These are phyloP conservation scores for Tylopilus plumbeoviolaceoides DNA, from an alignment of 768 basidiomycete genomes.

Conservation along the genomic window DNA sequence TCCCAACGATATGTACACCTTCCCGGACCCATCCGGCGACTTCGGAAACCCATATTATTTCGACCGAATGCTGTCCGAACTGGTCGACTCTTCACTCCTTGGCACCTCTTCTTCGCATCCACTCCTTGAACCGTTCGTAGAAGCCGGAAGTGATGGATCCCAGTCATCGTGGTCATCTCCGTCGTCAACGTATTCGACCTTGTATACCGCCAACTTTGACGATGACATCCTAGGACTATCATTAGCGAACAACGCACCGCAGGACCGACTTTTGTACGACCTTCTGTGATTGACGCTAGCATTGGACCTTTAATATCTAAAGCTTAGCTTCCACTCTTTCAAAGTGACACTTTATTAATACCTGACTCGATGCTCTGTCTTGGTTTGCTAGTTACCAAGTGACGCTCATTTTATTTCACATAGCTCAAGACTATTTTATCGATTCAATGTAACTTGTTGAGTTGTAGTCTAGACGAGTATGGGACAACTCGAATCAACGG, in stretches of 20 bases:
- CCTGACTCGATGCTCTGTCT: neutral
- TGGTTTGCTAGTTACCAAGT: neutral
- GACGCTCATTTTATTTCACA: conserved; percentile 3
- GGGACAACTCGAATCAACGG: conserved; percentile 1
- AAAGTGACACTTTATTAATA: neutral
- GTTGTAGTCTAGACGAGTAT: neutral
- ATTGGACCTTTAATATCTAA: neutral
- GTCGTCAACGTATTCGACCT: conserved; percentile 20
- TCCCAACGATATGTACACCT: conserved; percentile 3
- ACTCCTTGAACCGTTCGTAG: conserved; percentile 13
- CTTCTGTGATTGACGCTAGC: conserved; percentile 14
- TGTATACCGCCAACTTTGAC: conserved; percentile 9
- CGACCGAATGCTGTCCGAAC: conserved; percentile 1
- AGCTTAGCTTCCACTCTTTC: conserved; percentile 4
- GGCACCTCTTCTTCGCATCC: conserved; percentile 7
- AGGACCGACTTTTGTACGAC: conserved; percentile 14
- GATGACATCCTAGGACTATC: conserved; percentile 9
- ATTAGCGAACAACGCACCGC: conserved; percentile 4
- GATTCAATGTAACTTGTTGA: neutral
- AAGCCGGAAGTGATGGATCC: conserved; percentile 11
- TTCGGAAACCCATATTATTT: conserved; percentile 3
- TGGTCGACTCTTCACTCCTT: conserved; percentile 8
- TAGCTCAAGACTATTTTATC: neutral
- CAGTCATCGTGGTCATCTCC: conserved; percentile 23
- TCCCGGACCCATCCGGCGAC: conserved; percentile 1